Percentiles rank a stretch among this genome's conserved stretches.
These are phyloP conservation scores for Xylariomycetidae sp. DNA, from an alignment of 2,329 filamentous ascomycete genomes.

Conservation along the genomic window DNA sequence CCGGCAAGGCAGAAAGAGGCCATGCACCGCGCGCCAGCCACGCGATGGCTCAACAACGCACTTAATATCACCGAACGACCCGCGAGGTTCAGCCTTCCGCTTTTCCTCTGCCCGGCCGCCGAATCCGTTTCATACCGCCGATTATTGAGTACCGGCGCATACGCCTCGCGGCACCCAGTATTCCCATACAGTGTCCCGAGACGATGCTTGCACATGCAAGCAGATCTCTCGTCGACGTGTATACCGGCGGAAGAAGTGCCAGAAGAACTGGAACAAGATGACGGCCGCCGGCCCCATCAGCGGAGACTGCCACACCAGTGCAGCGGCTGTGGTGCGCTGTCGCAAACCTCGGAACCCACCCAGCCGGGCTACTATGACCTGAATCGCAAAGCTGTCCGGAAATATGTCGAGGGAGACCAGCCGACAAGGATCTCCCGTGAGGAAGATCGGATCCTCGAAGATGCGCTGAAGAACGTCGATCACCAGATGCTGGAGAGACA, in stretches of 20 bases:
- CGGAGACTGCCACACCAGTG: conserved; percentile 49
- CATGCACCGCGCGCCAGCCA: conserved; percentile 40
- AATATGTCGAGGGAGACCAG: conserved; percentile 33
- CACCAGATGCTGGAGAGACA: conserved; percentile 35
- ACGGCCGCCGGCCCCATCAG: too few species aligned
- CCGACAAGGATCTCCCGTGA: too few species aligned
- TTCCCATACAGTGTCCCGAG: conserved; percentile 17
- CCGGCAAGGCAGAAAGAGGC: conserved; percentile 2
- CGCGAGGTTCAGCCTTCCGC: conserved; percentile 33
- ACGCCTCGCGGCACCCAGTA: too few species aligned
- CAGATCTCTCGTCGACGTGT: conserved; percentile 10
- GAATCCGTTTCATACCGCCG: conserved; percentile 8
- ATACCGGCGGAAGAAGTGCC: too few species aligned
- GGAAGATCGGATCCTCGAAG: conserved; percentile 43
- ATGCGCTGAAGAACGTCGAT: conserved; percentile 38
- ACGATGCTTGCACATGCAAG: conserved; percentile 24
- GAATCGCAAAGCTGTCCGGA: conserved; percentile 43
- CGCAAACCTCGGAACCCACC: conserved; percentile 46
- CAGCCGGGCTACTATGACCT: conserved; percentile 53
- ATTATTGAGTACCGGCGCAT: too few species aligned
- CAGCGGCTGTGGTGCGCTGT: conserved; percentile 58
- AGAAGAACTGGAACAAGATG: too few species aligned
- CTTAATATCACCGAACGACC: conserved; percentile 35
- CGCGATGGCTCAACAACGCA: conserved; percentile 36
- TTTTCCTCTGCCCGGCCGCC: conserved; percentile 43